Conservation (phyloP, 2,329 filamentous ascomycete genomes). For the Colletotrichum higginsianum region DNA sequence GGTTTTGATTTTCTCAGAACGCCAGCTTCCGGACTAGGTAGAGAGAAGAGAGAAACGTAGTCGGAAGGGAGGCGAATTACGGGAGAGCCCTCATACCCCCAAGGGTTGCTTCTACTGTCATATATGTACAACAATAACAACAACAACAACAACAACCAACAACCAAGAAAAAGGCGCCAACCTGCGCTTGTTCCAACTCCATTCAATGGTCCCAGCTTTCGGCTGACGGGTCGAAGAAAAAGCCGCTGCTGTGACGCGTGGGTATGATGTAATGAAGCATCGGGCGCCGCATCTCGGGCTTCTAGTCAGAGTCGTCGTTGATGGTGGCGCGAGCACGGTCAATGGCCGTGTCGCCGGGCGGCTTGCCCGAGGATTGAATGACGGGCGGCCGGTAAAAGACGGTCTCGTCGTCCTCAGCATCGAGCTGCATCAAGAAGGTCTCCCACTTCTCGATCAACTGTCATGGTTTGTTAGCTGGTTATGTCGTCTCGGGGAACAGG, state of each 20-base stretch:
- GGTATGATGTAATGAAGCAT: conserved; percentile 24
- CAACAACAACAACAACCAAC: conserved; percentile 17
- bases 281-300: conserved; percentile 35
- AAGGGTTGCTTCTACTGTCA: conserved; percentile 41
- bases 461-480: conserved; percentile 45
- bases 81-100: conserved; percentile 27
- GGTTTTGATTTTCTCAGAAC: conserved; percentile 19
- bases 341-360: conserved; percentile 70
- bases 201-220: conserved; percentile 9
- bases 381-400: conserved; percentile 76
- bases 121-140: conserved; percentile 45
- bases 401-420: conserved; percentile 89
- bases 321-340: conserved; percentile 72
- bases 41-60: conserved; percentile 6
- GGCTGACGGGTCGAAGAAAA: conserved; percentile 26
- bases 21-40: conserved; percentile 4
- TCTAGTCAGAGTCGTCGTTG: conserved; percentile 73
- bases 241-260: conserved; percentile 24
- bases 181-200: conserved; percentile 29
- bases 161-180: conserved; percentile 30
- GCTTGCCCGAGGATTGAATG: conserved; percentile 65
- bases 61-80: conserved; percentile 35
- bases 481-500: not conserved
- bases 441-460: conserved; percentile 92
- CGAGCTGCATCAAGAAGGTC: conserved; percentile 95